phyloP scores from a whole-genome alignment of 305 asterid species.

The Solanum hybrid region DNA sequence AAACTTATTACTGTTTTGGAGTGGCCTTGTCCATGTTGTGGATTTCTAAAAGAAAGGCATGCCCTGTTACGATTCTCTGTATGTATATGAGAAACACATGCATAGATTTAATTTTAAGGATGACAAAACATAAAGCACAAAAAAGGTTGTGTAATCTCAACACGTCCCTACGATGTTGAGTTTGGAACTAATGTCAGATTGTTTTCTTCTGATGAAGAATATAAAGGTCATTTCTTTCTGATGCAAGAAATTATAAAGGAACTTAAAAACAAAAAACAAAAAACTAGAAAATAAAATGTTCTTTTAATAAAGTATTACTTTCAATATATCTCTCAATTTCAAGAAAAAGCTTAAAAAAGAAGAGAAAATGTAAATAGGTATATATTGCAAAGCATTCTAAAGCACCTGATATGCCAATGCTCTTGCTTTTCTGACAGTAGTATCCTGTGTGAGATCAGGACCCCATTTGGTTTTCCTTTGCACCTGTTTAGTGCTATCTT shows the following conservation, averaged over 20 bases:
- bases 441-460: constrained; percentile 63
- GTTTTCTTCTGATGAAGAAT: neutral
- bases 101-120: neutral
- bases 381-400: constrained; percentile 2
- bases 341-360: neutral
- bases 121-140: neutral
- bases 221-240: neutral
- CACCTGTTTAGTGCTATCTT: constrained; percentile 40
- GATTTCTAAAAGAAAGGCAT: neutral
- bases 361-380: neutral
- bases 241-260: neutral
- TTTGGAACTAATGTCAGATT: neutral
- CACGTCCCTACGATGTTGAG: neutral
- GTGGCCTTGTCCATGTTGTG: neutral
- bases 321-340: neutral
- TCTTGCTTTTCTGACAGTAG: constrained; percentile 68
- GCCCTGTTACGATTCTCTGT: neutral
- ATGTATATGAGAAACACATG: neutral
- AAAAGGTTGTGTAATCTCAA: neutral
- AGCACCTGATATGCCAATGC: constrained; percentile 84
- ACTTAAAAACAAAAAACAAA: neutral
- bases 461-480: constrained; percentile 95
- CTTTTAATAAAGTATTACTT: neutral
- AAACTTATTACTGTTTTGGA: neutral
- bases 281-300: neutral